Percentiles rank a stretch among this genome's conserved stretches.
Evolutionary conservation across 352 stramenopile genomes (phyloP).

Genomic region (Globisporangium polare): DNA sequence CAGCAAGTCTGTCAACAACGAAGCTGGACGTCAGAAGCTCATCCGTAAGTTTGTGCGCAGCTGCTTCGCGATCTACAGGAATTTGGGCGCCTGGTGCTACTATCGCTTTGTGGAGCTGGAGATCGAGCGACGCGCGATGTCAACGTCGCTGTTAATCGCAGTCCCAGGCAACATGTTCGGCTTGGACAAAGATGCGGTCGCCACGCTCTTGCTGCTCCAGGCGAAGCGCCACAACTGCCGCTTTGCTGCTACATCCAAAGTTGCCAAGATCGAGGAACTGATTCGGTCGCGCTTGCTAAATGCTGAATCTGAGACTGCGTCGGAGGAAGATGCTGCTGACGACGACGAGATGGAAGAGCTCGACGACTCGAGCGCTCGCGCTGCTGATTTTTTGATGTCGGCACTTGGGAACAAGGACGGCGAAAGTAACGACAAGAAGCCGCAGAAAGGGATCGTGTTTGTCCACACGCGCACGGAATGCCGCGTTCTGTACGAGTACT

Average conservation of each 20-base stretch:
- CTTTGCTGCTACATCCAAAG: conserved; percentile 49
- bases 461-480: conserved; percentile 80
- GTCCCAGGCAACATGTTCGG: conserved; percentile 57
- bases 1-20: conserved; percentile 28
- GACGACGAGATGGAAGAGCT: conserved; percentile 18
- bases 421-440: background rate
- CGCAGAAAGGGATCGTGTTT: conserved; percentile 80
- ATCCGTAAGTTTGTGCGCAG: conserved; percentile 52
- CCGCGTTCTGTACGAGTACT: conserved; percentile 69
- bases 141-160: conserved; percentile 44
- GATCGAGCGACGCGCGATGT: conserved; percentile 53
- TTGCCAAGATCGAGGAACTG: conserved; percentile 57
- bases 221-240: conserved; percentile 35
- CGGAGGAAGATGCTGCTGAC: conserved; percentile 21
- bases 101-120: conserved; percentile 74
- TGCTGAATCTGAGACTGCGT: conserved; percentile 16
- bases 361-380: background rate
- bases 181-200: conserved; percentile 48
- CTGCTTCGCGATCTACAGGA: conserved; percentile 56
- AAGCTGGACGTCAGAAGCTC: conserved; percentile 39
- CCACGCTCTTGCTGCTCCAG: conserved; percentile 38
- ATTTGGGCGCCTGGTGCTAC: conserved; percentile 70
- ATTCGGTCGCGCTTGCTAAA: conserved; percentile 34
- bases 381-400: conserved; percentile 7
- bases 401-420: background rate